Base-by-base conservation (phyloP, 2,329 filamentous ascomycete genomes). In the Colletotrichum truncatum region DNA sequence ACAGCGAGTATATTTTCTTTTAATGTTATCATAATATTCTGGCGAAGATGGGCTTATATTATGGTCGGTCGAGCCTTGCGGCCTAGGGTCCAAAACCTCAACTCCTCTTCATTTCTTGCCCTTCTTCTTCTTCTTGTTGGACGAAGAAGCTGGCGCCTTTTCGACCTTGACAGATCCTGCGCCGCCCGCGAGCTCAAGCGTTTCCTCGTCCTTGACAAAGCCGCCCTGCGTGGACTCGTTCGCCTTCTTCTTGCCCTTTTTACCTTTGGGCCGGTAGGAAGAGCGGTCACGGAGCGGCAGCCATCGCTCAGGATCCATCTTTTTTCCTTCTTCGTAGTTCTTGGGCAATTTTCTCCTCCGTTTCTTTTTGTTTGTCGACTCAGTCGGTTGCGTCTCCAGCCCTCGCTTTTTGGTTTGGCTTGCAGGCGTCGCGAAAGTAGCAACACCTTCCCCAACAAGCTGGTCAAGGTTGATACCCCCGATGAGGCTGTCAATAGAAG, bases 241-340 rank as follows among this genome's bases (percentile, higher is more conserved):
- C 4, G 89, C 90, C 80, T 91, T 91, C 85, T 94, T 91, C 85
- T 93, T 95, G 59, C 93, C 93, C 85, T 97, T 97, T 82, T 92
- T 94, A 6, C 94, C 94, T 82, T 96, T 97, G 7, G 94, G 94
- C 49, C 92, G 85, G 79, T 97, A 99, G 39, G 89, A 92, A 71
- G 92, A 96, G 62, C 96, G 87, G 76, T 99, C 96, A 55, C 92
- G 89, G 73, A 98, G 83, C 11, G 96, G 95, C 66, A 99, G 80
- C 96, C 96, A 99, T 68, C 96, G 86, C 79, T 99, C 96, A 0
- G 93, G 90, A 77, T 99, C 96, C 32, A 93, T 87, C 69, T 89
- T 90, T 83, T 94, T 97, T 71, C 85, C 88, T 55, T 92, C 87
- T 64, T 93, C 92, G 73, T 88, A 93, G 72, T 90, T 86, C 78